Percentiles rank a stretch among this genome's conserved stretches.
These are phyloP conservation scores for Sugiyamaella boreocaroliniensis DNA, from an alignment of 805 yeast species.

Conservation along the genomic window DNA sequence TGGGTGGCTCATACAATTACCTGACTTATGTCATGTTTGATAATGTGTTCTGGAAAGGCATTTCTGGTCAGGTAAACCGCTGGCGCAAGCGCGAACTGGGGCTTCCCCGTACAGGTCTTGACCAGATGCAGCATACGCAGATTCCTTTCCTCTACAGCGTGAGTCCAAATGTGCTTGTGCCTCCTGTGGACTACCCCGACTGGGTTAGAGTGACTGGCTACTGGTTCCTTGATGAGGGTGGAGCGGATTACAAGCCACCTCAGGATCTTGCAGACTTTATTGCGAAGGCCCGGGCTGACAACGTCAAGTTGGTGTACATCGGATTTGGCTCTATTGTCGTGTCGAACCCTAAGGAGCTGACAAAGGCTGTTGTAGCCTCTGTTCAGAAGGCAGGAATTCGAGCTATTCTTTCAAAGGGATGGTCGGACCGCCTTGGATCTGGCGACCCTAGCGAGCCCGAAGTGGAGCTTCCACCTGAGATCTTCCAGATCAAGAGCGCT, in stretches of 20 bases:
- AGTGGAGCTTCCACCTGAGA: conserved; percentile 53
- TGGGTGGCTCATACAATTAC: conserved; percentile 89
- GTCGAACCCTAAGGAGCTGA: conserved; percentile 67
- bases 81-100: conserved; percentile 73
- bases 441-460: conserved; percentile 34
- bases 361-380: conserved; percentile 71
- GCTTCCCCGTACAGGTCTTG: conserved; percentile 63
- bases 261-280: conserved; percentile 53
- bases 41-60: conserved; percentile 89
- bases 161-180: conserved; percentile 83
- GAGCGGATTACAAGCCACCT: conserved; percentile 53
- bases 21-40: conserved; percentile 91
- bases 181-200: conserved; percentile 87
- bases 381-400: conserved; percentile 74
- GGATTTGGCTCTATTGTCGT: conserved; percentile 97
- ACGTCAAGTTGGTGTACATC: conserved; percentile 74
- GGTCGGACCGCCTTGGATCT: conserved; percentile 70
- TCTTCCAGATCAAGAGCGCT: conserved; percentile 62
- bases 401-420: conserved; percentile 86
- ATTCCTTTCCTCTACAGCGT: conserved; percentile 87
- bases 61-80: conserved; percentile 73
- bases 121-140: conserved; percentile 62
- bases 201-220: conserved; percentile 96
- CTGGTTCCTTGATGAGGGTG: conserved; percentile 79
- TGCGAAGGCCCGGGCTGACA: conserved; percentile 48